Percentiles rank a stretch among this genome's conserved stretches.
These are phyloP conservation scores for Hyphopichia burtonii DNA, from an alignment of 1,139 yeast genomes.

Conservation along the genomic window DNA sequence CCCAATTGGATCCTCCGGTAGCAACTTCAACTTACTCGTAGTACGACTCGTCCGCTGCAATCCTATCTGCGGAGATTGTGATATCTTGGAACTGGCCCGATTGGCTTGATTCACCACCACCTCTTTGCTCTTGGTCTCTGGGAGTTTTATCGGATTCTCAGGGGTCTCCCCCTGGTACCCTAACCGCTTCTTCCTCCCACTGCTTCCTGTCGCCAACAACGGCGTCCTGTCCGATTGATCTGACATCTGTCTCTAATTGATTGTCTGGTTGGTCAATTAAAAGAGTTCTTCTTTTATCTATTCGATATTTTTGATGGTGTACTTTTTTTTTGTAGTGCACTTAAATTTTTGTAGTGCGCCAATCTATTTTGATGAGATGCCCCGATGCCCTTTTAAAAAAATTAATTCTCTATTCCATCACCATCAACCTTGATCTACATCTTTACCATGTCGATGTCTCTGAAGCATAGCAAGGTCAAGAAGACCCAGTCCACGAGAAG, in stretches of 20 bases:
- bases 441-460: neutral
- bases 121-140: slow-evolving; percentile 4
- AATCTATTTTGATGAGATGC: slow-evolving; percentile 5
- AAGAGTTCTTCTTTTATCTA: no score
- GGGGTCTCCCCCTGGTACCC: slow-evolving; percentile 28
- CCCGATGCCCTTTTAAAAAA: neutral
- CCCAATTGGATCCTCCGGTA: slow-evolving; percentile 73
- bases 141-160: slow-evolving; percentile 27
- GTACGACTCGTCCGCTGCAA: slow-evolving; percentile 89
- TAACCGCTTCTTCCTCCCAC: neutral
- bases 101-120: slow-evolving; percentile 5
- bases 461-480: slow-evolving; percentile 19
- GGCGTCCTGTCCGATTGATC: slow-evolving; percentile 15
- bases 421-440: no score
- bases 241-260: no score
- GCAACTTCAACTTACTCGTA: slow-evolving; percentile 77
- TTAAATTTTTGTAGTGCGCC: no score
- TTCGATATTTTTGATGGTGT: neutral
- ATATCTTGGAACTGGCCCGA: slow-evolving; percentile 23
- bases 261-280: no score
- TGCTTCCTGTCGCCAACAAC: slow-evolving; percentile 13
- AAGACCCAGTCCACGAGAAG: slow-evolving; percentile 58
- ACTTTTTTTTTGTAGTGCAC: neutral
- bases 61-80: slow-evolving; percentile 54
- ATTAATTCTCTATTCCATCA: no score